Evolutionary conservation across 768 basidiomycete species (phyloP).

Genomic region (Lyophyllum semitale): DNA sequence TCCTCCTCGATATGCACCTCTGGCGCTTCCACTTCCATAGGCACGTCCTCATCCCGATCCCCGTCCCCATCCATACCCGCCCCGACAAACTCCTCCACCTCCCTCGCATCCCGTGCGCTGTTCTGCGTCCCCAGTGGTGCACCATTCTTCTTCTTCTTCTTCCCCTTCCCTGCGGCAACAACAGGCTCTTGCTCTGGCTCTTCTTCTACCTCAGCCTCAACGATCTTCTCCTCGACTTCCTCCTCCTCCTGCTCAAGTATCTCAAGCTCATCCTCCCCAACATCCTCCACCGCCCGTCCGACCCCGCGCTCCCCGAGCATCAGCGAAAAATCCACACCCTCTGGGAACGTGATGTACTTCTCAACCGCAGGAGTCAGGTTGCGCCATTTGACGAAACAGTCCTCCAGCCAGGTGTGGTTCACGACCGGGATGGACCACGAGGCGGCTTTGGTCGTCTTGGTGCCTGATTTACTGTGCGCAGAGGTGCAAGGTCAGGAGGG

Average conservation of each 20-base stretch:
- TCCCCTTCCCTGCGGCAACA: no score
- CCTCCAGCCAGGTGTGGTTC: conserved; percentile 91
- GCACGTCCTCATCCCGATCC: conserved; percentile 10
- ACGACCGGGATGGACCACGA: conserved; percentile 86
- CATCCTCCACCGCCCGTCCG: conserved; percentile 27
- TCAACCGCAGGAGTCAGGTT: conserved; percentile 61
- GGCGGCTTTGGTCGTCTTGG: conserved; percentile 72
- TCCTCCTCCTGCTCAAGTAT: conserved; percentile 24
- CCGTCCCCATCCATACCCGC: conserved; percentile 10
- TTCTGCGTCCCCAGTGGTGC: conserved; percentile 29
- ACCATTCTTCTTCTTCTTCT: conserved; percentile 8
- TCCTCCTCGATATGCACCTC: not conserved
- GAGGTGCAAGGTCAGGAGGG: not conserved
- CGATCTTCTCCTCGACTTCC: conserved; percentile 18
- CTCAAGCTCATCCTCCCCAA: conserved; percentile 26
- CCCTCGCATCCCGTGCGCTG: conserved; percentile 27
- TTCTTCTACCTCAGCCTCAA: conserved; percentile 5
- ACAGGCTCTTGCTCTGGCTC: no score
- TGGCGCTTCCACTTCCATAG: conserved; percentile 3
- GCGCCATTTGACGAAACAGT: conserved; percentile 83
- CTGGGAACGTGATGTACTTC: conserved; percentile 71
- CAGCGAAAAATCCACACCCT: conserved; percentile 62
- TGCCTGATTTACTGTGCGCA: conserved; percentile 38
- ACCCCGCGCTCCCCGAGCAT: conserved; percentile 45
- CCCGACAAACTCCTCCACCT: conserved; percentile 26